Percentiles rank a stretch among this genome's conserved stretches.
Conservation (phyloP, 2,329 filamentous ascomycete genomes). For the Fonsecaea pedrosoi region DNA sequence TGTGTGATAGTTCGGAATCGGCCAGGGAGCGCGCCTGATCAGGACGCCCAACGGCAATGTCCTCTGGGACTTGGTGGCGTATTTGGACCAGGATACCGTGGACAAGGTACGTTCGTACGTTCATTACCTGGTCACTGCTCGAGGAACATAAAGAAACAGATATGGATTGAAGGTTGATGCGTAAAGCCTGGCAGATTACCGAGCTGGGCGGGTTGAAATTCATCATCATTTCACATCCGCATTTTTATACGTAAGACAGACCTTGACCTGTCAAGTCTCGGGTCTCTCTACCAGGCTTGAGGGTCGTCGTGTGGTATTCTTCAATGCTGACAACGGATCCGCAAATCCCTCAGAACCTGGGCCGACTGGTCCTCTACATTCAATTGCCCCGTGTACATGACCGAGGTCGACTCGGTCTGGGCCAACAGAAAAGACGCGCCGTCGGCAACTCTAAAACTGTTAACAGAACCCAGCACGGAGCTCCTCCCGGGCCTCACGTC, state of each 20-base stretch:
- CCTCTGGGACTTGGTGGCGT: constrained; percentile 79
- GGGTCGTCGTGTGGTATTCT: no score
- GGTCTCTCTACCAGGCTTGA: no score
- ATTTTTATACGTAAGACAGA: constrained; percentile 69
- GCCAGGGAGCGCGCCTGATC: constrained; percentile 74
- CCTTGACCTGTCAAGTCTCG: neutral
- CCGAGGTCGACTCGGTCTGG: constrained; percentile 71
- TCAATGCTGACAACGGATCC: no score
- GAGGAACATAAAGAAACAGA: no score
- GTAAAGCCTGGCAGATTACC: constrained; percentile 53
- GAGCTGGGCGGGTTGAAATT: constrained; percentile 69
- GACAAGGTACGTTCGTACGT: constrained; percentile 37
- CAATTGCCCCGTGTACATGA: constrained; percentile 71
- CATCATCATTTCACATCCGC: constrained; percentile 80
- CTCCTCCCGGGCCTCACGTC: constrained; percentile 59
- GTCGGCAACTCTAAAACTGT: constrained; percentile 47
- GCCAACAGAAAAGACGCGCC: constrained; percentile 56
- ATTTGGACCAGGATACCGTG: constrained; percentile 70
- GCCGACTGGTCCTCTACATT: constrained; percentile 75
- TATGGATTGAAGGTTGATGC: no score
- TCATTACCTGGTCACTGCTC: no score
- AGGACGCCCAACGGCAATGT: constrained; percentile 71
- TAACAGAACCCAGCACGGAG: constrained; percentile 30
- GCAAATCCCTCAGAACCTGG: constrained; percentile 59
- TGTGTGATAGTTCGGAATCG: constrained; percentile 68